phyloP scores from a whole-genome alignment of 2,329 filamentous ascomycete genomes.

The Beauveria australis region DNA sequence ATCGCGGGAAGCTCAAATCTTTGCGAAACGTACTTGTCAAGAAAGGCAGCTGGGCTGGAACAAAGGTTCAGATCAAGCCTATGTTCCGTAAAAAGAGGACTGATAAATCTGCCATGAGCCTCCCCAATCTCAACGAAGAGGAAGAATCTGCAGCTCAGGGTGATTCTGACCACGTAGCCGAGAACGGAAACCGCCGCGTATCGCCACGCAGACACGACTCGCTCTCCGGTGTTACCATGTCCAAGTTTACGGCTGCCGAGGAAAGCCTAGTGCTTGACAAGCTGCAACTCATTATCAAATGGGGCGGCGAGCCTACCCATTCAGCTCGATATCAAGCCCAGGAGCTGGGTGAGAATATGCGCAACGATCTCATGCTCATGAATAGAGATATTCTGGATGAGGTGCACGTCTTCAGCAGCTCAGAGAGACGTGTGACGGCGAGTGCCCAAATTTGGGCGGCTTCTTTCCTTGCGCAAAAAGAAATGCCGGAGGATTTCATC shows the following conservation, averaged over 20 bases:
- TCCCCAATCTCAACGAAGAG: slow-evolving; percentile 23
- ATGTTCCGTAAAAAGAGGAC: slow-evolving; percentile 91
- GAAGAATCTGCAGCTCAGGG: slow-evolving; percentile 18
- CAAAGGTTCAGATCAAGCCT: slow-evolving; percentile 97
- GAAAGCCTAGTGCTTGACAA: slow-evolving; percentile 93
- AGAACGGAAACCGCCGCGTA: neutral
- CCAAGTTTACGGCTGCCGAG: slow-evolving; percentile 85
- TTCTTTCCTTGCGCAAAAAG: slow-evolving; percentile 80
- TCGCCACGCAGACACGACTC: slow-evolving; percentile 68
- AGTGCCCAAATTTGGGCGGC: slow-evolving; percentile 95
- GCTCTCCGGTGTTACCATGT: slow-evolving; percentile 82
- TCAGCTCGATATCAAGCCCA: slow-evolving; percentile 94
- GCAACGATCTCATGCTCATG: slow-evolving; percentile 86
- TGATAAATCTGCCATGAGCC: slow-evolving; percentile 42
- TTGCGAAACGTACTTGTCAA: slow-evolving; percentile 82
- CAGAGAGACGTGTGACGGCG: slow-evolving; percentile 86
- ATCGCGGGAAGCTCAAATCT: slow-evolving; percentile 74
- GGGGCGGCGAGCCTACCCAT: slow-evolving; percentile 96
- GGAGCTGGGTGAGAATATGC: slow-evolving; percentile 90
- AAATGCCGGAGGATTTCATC: slow-evolving; percentile 78
- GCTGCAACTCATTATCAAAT: slow-evolving; percentile 94
- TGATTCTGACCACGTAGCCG: slow-evolving; percentile 14
- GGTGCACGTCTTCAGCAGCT: slow-evolving; percentile 91
- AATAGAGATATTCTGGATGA: slow-evolving; percentile 89
- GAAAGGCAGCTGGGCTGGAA: slow-evolving; percentile 90